Evolutionary conservation across 164 flowering plant genomes (phyloP).

Genomic region (Malania oleifera): DNA sequence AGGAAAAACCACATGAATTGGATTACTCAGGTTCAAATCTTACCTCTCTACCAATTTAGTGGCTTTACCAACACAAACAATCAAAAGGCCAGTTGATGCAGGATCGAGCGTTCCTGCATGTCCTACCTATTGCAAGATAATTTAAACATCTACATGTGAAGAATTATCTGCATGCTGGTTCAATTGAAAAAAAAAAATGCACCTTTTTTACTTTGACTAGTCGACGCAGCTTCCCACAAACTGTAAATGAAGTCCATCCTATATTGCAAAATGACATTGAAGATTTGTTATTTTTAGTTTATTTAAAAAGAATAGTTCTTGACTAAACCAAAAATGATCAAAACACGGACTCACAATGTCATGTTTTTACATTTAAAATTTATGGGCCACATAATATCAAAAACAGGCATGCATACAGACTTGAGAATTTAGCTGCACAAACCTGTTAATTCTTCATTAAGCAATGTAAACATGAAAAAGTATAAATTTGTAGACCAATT

Average conservation of each 20-base stretch:
- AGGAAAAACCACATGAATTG: neutral
- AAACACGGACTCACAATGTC: slow-evolving; percentile 1
- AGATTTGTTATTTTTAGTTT: slow-evolving; percentile 3
- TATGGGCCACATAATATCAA: no score
- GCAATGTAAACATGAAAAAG: no score
- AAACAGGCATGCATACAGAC: no score
- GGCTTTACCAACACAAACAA: slow-evolving; percentile 95
- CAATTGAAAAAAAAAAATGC: slow-evolving; percentile 5
- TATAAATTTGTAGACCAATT: neutral
- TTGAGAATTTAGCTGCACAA: no score
- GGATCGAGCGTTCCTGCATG: slow-evolving; percentile 99
- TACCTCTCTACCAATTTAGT: slow-evolving; percentile 92
- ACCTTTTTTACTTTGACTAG: slow-evolving; percentile 92
- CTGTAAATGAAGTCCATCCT: slow-evolving; percentile 99
- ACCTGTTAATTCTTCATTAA: no score
- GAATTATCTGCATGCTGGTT: slow-evolving; percentile 2
- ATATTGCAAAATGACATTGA: slow-evolving; percentile 17
- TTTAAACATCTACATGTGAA: neutral
- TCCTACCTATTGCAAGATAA: slow-evolving; percentile 89
- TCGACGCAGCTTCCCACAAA: slow-evolving; percentile 95
- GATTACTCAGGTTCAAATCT: neutral
- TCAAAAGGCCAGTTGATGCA: slow-evolving; percentile 95
- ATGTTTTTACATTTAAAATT: no score
- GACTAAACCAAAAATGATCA: neutral
- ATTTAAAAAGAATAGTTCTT: neutral